Conservation (phyloP, 495 filamentous ascomycete species). For the Tetracladium setigerum region DNA sequence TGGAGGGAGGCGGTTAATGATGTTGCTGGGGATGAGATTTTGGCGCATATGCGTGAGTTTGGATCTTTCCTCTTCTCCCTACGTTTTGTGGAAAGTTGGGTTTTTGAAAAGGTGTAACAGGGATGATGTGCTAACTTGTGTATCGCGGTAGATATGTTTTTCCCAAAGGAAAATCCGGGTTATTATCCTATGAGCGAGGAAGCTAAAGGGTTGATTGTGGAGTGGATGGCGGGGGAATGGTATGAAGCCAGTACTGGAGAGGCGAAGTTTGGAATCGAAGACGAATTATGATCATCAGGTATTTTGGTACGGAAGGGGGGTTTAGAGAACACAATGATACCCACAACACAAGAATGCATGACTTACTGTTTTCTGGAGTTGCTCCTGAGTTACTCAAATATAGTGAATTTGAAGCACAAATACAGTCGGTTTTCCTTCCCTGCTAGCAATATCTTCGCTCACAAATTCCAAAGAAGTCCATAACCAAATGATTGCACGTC, state of each 20-base stretch:
- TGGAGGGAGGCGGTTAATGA: slow-evolving; percentile 72
- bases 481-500: too few relatives aligned
- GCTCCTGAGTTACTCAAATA: too few relatives aligned
- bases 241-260: slow-evolving; percentile 17
- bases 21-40: slow-evolving; percentile 66
- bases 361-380: too few relatives aligned
- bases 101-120: not conserved
- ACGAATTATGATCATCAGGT: not conserved
- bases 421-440: too few relatives aligned
- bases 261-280: not conserved
- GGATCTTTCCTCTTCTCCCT: not conserved
- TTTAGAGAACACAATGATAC: too few relatives aligned
- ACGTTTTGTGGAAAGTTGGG: not conserved
- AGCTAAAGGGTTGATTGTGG: slow-evolving; percentile 54
- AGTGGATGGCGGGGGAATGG: slow-evolving; percentile 47
- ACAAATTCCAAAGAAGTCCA: too few relatives aligned
- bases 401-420: too few relatives aligned
- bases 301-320: too few relatives aligned
- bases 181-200: slow-evolving; percentile 61
- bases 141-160: slow-evolving; percentile 59
- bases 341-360: too few relatives aligned
- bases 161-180: slow-evolving; percentile 68
- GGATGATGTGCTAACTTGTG: slow-evolving; percentile 7
- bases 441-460: too few relatives aligned
- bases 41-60: slow-evolving; percentile 65